A percentile compares a stretch with the other conserved stretches of the same genome.
phyloP scores from a whole-genome alignment of 257 asterid genomes.

The Cinchona pubescens region DNA sequence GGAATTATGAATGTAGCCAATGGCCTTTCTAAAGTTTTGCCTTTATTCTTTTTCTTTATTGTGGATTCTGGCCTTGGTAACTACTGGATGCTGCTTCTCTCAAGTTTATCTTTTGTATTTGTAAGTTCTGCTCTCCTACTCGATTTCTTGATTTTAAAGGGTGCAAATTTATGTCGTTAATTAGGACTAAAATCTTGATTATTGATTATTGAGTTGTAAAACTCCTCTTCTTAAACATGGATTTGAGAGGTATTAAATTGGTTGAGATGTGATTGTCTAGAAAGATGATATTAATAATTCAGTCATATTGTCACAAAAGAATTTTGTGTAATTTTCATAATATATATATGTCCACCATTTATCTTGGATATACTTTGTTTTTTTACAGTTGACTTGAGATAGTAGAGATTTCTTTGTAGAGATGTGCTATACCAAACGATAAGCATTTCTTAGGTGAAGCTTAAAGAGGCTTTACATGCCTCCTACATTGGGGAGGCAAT shows the following conservation, averaged over 20 bases:
- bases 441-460: not conserved
- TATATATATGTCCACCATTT: not conserved
- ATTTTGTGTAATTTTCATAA: too few species aligned
- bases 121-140: conserved; percentile 26
- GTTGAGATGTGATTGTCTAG: too few species aligned
- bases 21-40: conserved; percentile 40
- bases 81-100: conserved; percentile 38
- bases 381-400: not conserved
- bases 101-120: conserved; percentile 41
- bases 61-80: conserved; percentile 34
- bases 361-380: not conserved
- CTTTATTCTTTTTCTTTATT: conserved; percentile 32
- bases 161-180: too few species aligned
- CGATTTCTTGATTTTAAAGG: not conserved
- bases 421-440: not conserved
- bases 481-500: too few species aligned
- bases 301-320: not conserved
- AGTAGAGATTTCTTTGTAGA: too few species aligned
- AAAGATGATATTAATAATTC: not conserved
- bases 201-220: too few species aligned
- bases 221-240: too few species aligned
- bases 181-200: not conserved
- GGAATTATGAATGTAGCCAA: conserved; percentile 43
- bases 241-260: too few species aligned
- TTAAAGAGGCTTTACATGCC: not conserved